Conservation (phyloP, 2,329 filamentous ascomycete genomes). For the Akanthomyces uredinophilus region DNA sequence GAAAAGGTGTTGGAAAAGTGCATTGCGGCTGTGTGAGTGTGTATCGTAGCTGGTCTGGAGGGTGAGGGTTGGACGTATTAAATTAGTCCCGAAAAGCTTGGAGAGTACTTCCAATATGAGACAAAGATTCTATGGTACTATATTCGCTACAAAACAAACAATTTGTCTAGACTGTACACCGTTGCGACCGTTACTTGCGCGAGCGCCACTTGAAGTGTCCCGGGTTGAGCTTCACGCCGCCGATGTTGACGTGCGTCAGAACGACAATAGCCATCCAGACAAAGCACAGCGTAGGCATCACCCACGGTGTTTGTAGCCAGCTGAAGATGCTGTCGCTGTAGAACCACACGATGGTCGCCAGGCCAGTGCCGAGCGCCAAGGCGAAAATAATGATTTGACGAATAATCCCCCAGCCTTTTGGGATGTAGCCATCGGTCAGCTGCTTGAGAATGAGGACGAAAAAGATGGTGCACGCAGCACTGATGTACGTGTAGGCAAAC, state of each 20-base stretch:
- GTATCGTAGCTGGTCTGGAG: no score
- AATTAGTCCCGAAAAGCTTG: no score
- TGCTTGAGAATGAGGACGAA: slow-evolving; percentile 28
- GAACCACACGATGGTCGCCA: slow-evolving; percentile 25
- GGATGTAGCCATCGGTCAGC: slow-evolving; percentile 25
- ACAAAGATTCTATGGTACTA: neutral
- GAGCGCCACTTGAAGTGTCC: slow-evolving; percentile 8
- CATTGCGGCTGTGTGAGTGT: no score
- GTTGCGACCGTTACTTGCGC: neutral
- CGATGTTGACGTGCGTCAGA: slow-evolving; percentile 25
- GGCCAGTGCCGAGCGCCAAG: slow-evolving; percentile 26
- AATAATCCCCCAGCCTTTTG: slow-evolving; percentile 29
- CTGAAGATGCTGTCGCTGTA: slow-evolving; percentile 10
- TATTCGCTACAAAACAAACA: neutral
- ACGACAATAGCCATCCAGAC: slow-evolving; percentile 30
- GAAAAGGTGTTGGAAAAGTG: no score
- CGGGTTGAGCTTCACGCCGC: slow-evolving; percentile 16
- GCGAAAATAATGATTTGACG: slow-evolving; percentile 26
- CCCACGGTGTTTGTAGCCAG: slow-evolving; percentile 28
- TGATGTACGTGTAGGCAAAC: slow-evolving; percentile 32
- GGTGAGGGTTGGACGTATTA: no score
- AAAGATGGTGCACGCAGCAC: slow-evolving; percentile 27
- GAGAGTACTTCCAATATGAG: neutral
- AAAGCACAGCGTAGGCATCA: slow-evolving; percentile 29
- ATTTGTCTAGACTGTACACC: neutral